phyloP scores from a whole-genome alignment of 192 early-diverging fungal genomes.

The Entomortierella parvispora region DNA sequence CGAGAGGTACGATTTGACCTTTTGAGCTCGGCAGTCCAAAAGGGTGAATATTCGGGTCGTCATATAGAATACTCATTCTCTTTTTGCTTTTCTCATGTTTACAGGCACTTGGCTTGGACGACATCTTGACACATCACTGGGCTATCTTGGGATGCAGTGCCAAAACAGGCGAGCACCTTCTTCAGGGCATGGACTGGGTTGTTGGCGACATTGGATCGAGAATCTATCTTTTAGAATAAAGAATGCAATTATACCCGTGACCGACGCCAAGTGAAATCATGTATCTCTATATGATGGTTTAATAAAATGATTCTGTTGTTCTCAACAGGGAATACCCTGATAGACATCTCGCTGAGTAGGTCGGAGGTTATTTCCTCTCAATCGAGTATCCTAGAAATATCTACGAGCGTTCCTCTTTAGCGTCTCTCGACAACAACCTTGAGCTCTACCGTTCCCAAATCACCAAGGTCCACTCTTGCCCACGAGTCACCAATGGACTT shows the following conservation, averaged over 20 bases:
- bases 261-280: too few species aligned
- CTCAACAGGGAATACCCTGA: too few species aligned
- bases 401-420: not conserved
- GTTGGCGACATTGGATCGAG: constrained; percentile 89
- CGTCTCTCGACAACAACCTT: constrained; percentile 50
- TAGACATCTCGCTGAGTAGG: too few species aligned
- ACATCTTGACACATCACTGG: constrained; percentile 93
- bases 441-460: constrained; percentile 36
- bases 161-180: constrained; percentile 84
- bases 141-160: constrained; percentile 91
- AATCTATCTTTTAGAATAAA: constrained; percentile 81
- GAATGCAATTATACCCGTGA: not conserved
- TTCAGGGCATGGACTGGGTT: constrained; percentile 95
- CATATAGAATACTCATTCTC: too few species aligned
- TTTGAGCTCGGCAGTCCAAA: not conserved
- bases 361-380: too few species aligned
- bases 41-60: not conserved
- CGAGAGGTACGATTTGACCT: constrained; percentile 58
- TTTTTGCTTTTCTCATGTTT: not conserved
- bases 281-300: too few species aligned
- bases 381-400: too few species aligned
- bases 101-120: constrained; percentile 73
- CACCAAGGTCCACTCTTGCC: constrained; percentile 47
- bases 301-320: too few species aligned
- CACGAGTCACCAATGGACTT: constrained; percentile 48